Evolutionary conservation across 2,329 filamentous ascomycete genomes (phyloP), one percentile per base, ranked within the genome.

Genomic region (Aspergillus novoparasiticus): DNA sequence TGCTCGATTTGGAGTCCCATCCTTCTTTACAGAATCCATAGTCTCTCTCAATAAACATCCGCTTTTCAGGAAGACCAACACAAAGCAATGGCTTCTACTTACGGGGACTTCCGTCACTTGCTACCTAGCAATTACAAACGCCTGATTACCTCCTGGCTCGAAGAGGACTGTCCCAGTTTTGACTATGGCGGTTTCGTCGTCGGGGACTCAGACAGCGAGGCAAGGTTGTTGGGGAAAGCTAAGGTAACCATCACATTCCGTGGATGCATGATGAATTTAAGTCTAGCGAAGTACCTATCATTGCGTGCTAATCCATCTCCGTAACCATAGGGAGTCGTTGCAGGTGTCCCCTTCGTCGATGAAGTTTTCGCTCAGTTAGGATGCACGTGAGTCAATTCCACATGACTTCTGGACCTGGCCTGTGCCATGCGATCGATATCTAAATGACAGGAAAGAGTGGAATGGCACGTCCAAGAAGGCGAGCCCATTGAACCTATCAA

Each of bases 121-220:
- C 88, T 98, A 50, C 94, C 94, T 0, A 86, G 89, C 26, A 91
- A 89, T 67, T 97, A 93, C 88, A 96, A 94, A 77, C 85, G 89
- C 57, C 86, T 89, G 68, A 87, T 97, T 66, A 86, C 89, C 28
- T 81, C 86, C 72, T 99, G 95, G 95, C 90, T 97, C 16, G 91
- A 93, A 73, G 95, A 99, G 81, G 95, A 99, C 81, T 96, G 93
- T 3, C 95, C 95, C 5, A 95, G 92, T 59, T 94, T 97, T 80
- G 95, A 99, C 84, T 97, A 97, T 77, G 95, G 92, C 73, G 95
- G 95, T 64, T 99, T 96, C 78, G 95, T 99, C 8, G 95, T 99
- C 28, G 95, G 95, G 57, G 80, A 82, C 65, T 76, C 77, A 8
- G 71, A 75, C 6, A 75, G 76, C 5, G 79, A 81, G 67, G 80